Conservation (phyloP, 2,329 filamentous ascomycete species). For the Whalleya microplaca region DNA sequence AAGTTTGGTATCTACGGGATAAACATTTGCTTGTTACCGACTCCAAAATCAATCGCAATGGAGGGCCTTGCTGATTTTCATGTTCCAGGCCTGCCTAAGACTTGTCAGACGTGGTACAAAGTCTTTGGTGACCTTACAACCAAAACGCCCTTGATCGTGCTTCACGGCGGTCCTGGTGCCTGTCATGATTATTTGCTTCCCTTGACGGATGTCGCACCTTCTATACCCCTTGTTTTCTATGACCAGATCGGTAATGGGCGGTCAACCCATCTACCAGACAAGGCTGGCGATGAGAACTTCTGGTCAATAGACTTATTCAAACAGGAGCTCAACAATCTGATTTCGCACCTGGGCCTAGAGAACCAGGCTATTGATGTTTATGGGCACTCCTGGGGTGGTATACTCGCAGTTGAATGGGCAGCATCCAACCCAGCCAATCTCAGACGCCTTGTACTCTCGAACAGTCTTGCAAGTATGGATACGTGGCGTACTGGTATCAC, state of each 20-base stretch:
- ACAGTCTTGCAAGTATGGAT: too few relatives aligned
- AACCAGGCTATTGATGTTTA: slow-evolving; percentile 26
- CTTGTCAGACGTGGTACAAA: slow-evolving; percentile 30
- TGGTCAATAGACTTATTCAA: slow-evolving; percentile 31
- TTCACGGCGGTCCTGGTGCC: slow-evolving; percentile 41
- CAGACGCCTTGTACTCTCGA: too few relatives aligned
- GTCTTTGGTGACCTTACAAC: slow-evolving; percentile 27
- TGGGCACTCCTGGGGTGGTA: slow-evolving; percentile 29
- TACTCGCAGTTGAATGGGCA: too few relatives aligned
- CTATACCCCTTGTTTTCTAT: slow-evolving; percentile 45
- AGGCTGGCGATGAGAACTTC: slow-evolving; percentile 37
- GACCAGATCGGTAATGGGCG: slow-evolving; percentile 55
- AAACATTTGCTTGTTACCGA: too few relatives aligned
- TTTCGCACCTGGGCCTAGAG: slow-evolving; percentile 19
- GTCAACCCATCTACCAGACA: slow-evolving; percentile 51
- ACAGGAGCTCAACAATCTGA: slow-evolving; percentile 29
- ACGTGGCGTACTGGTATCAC: too few relatives aligned
- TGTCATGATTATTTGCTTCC: slow-evolving; percentile 47
- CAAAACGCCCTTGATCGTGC: slow-evolving; percentile 24
- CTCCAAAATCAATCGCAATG: too few relatives aligned
- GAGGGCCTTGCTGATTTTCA: slow-evolving; percentile 15
- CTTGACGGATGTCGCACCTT: slow-evolving; percentile 39
- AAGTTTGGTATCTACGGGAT: too few relatives aligned
- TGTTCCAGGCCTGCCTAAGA: slow-evolving; percentile 3
- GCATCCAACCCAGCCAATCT: too few relatives aligned